Evolutionary conservation across 352 stramenopile species (phyloP), one percentile per base, ranked within the genome.

Genomic region (Pythium rhizo-oryzae): DNA sequence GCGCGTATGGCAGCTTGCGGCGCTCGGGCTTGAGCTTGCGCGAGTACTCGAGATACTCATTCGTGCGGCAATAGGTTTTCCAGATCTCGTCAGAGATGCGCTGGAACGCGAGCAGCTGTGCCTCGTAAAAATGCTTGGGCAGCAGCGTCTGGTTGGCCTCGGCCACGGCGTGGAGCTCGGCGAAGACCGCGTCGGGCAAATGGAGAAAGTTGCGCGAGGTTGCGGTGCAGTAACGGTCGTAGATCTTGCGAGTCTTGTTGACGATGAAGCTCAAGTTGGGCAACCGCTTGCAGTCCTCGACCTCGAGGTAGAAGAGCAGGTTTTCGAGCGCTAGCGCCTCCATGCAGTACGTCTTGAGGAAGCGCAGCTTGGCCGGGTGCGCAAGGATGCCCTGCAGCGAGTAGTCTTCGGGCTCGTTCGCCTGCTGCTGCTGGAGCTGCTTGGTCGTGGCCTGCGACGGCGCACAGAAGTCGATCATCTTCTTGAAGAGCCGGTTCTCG

Each of bases 291-390:
- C 84, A 93, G 67, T 94, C 87, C 54, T 94, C 87, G 12, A 94
- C 87, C 43, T 94, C 87, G 11, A 94, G 63, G 66, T 92, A 92
- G 64, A 94, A 94, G 44, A 94, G 81, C 52, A 94, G 55, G 47
- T 94, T 94, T 65, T 94, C 87, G 24, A 93, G 62, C n/a, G 82
- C 79, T 5, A 94, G 60, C 21, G 85, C 86, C 54, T 94, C 84
- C 75, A 94, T 91, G 62, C 87, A 94, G 61, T 90, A 94, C n/a
- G 81, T 90, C 64, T 94, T 94, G 67, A 94, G 82, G 51, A 93
- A 94, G 0, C 84, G 83, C 19, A 93, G 59, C 63, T 93, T 94
- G 30, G 83, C 79, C n/a, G 85, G 82, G 55, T 94, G 83, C 2
- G 70, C 70, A n/a, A 94, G 62, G 25, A 93, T 82, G 0, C 71